Percentiles rank a stretch among this genome's conserved stretches.
phyloP scores from a whole-genome alignment of 1,139 yeast genomes.

The Candida sanyaensis region DNA sequence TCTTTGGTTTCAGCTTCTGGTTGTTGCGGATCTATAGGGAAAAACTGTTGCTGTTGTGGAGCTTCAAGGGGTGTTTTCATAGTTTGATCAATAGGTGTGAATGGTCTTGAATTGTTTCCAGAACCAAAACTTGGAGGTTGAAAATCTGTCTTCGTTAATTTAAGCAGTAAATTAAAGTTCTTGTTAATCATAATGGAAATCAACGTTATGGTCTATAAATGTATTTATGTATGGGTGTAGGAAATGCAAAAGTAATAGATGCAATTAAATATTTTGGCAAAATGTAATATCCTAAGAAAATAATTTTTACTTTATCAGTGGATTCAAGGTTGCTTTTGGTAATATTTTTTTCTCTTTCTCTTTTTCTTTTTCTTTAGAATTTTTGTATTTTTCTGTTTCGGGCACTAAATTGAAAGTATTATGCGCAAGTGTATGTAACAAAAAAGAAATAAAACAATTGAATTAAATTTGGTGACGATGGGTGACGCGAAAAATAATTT shows the following conservation, averaged over 20 bases:
- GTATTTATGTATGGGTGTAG: background rate
- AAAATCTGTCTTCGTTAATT: slow-evolving; percentile 25
- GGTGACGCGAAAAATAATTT: too few relatives aligned
- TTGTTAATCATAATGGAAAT: slow-evolving; percentile 25
- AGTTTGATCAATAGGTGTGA: slow-evolving; percentile 49
- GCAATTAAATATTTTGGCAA: too few relatives aligned
- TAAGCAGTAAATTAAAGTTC: slow-evolving; percentile 23
- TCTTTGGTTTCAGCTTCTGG: background rate
- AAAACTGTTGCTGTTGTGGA: slow-evolving; percentile 18
- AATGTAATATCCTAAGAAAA: too few relatives aligned
- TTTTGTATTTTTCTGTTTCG: too few relatives aligned
- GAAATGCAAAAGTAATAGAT: background rate
- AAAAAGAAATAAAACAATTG: too few relatives aligned
- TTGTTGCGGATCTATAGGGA: slow-evolving; percentile 5
- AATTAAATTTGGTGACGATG: too few relatives aligned
- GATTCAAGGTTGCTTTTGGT: too few relatives aligned
- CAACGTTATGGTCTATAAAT: background rate
- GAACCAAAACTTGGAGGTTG: slow-evolving; percentile 24
- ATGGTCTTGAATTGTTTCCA: slow-evolving; percentile 28
- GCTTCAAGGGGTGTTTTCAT: slow-evolving; percentile 43
- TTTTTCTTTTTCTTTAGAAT: too few relatives aligned
- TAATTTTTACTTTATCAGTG: too few relatives aligned
- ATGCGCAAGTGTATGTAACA: too few relatives aligned
- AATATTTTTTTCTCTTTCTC: too few relatives aligned
- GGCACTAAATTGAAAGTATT: too few relatives aligned